phyloP scores from a whole-genome alignment of 768 basidiomycete genomes.

The Auriscalpium microsporum region DNA sequence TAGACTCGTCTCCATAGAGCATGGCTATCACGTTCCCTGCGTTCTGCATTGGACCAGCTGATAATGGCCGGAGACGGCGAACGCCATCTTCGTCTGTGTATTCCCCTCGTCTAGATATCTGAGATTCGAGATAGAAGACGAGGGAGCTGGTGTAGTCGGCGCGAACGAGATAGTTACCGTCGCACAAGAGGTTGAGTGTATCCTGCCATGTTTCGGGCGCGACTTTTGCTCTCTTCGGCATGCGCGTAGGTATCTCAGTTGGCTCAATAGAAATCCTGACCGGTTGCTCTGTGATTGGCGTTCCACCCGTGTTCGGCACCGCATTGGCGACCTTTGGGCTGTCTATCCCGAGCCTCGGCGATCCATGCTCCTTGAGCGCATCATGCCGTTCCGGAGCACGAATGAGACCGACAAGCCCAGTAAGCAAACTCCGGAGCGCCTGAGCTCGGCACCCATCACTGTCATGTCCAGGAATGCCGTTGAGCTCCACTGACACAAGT shows the following conservation, averaged over 20 bases:
- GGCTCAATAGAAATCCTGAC: slow-evolving; percentile 6
- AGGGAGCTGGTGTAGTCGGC: slow-evolving; percentile 68
- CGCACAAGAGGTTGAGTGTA: slow-evolving; percentile 77
- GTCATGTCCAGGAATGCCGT: slow-evolving; percentile 41
- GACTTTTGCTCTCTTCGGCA: slow-evolving; percentile 56
- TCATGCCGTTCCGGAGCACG: slow-evolving; percentile 49
- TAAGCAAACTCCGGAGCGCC: slow-evolving; percentile 62
- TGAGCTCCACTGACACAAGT: slow-evolving; percentile 60
- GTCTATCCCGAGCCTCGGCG: slow-evolving; percentile 8
- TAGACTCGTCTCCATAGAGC: slow-evolving; percentile 53
- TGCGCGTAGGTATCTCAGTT: slow-evolving; percentile 23
- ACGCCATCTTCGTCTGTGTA: slow-evolving; percentile 36
- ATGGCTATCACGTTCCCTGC: slow-evolving; percentile 37
- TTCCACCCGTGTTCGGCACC: not conserved
- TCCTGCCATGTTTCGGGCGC: slow-evolving; percentile 88
- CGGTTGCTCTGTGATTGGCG: not conserved
- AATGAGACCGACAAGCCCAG: slow-evolving; percentile 64
- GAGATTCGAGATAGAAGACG: slow-evolving; percentile 67
- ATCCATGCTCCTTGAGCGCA: slow-evolving; percentile 20
- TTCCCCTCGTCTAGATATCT: slow-evolving; percentile 62
- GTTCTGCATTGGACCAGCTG: slow-evolving; percentile 44
- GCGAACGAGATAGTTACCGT: slow-evolving; percentile 68
- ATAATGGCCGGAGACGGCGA: slow-evolving; percentile 35
- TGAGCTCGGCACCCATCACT: slow-evolving; percentile 43
- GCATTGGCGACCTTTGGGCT: not conserved